Evolutionary conservation across 2,329 filamentous ascomycete species (phyloP).

Genomic region (Byssothecium circinans): DNA sequence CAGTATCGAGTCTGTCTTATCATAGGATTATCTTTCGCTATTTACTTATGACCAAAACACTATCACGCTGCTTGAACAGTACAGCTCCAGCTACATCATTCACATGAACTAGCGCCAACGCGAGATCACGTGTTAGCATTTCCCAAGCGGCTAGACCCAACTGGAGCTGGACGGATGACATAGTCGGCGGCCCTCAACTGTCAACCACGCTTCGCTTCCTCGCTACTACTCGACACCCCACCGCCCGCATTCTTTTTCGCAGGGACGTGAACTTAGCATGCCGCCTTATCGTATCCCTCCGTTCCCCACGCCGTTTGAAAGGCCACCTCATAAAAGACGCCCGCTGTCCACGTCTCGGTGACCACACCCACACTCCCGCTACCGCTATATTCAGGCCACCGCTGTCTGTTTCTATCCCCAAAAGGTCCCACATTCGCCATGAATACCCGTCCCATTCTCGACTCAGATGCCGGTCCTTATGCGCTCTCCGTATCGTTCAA

Average conservation of each 20-base stretch:
- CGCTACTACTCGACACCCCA: constrained; percentile 1
- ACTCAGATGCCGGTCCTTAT: constrained; percentile 70
- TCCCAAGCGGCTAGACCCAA: too few species aligned
- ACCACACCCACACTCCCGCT: too few species aligned
- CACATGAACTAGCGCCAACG: too few species aligned
- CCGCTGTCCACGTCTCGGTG: constrained; percentile 15
- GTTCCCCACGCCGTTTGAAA: constrained; percentile 16
- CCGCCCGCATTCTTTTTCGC: constrained; percentile 8
- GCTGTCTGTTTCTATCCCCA: neutral
- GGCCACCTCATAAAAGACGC: constrained; percentile 9
- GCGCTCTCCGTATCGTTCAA: constrained; percentile 88
- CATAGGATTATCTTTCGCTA: too few species aligned
- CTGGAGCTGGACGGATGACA: too few species aligned
- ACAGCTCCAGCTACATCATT: too few species aligned
- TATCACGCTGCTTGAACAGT: too few species aligned
- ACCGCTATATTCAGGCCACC: neutral
- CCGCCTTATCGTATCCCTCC: constrained; percentile 9
- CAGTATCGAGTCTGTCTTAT: too few species aligned
- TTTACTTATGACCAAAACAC: too few species aligned
- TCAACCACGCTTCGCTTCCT: too few species aligned
- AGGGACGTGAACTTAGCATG: constrained; percentile 29
- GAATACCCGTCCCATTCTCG: constrained; percentile 87
- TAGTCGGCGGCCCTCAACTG: too few species aligned
- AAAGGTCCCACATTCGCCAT: constrained; percentile 52
- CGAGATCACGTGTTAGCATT: too few species aligned